Evolutionary conservation across 257 asterid genomes (phyloP), one percentile per base, ranked within the genome.

Genomic region (Forsythia suspensa): DNA sequence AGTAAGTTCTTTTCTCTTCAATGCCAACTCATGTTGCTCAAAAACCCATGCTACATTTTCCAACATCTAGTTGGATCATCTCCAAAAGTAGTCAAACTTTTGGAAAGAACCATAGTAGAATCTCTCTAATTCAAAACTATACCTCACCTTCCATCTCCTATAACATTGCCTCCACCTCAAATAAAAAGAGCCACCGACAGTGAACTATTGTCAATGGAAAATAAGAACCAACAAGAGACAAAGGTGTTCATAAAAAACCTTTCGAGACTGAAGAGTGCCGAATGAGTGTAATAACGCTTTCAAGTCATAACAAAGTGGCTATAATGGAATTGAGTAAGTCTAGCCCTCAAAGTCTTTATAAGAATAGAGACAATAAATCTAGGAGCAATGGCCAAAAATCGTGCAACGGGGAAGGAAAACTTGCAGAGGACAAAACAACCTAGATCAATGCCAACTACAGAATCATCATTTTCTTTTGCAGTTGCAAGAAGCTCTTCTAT

Each of bases 401-500:
- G 2, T 57, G 85, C 80, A 80, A 52, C 2, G 86, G 77, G n/a
- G 89, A 85, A 41, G 86, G 78, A 6, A 78, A 72, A 41, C 34
- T 85, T 24, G 82, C 12, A 65, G 80, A 76, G 75, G 81, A 80
- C 11, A 82, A 77, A 70, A 75, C 66, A 48, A 71, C 70, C 12
- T 82, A 83, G 24, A 59, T 5, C 18, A n/a, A 48, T 13, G 16
- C 65, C 24, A 7, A n/a, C 24, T 16, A n/a, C 3, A 55, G 65
- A 16, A 16, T 8, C 79, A 42, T 92, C 96, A 84, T 80, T 91
- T 82, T 85, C 92, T 85, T 84, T 92, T 72, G 98, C 92, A 73
- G 99, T 88, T 74, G 72, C 90, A 80, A 95, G 89, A 83, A 95
- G 97, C 91, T 95, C 99, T 84, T 95, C 97, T 34, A 97, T 94